Evolutionary conservation across 106 monocot species (phyloP).

Genomic region (Platanthera zijinensis): DNA sequence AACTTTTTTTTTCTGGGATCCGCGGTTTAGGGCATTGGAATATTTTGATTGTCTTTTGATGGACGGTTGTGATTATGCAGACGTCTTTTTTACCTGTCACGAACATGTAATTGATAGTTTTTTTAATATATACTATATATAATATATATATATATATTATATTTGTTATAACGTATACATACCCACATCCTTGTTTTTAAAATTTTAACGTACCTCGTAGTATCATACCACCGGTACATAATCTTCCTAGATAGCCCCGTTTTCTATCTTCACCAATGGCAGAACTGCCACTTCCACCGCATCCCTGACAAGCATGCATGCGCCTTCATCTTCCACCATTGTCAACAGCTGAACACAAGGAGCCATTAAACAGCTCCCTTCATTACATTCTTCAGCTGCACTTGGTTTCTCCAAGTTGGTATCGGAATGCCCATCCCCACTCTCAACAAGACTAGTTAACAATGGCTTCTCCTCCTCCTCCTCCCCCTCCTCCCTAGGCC

Average conservation of each 20-base stretch:
- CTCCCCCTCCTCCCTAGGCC: not conserved
- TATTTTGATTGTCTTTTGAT: too few relatives aligned
- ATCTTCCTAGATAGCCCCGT: not conserved
- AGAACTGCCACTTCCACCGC: not conserved
- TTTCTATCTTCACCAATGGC: constrained; percentile 5
- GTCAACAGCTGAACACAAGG: constrained; percentile 1
- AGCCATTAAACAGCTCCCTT: not conserved
- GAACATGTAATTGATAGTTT: too few relatives aligned
- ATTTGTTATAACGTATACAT: too few relatives aligned
- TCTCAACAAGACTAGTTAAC: not conserved
- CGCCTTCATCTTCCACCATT: constrained; percentile 1
- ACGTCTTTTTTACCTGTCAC: too few relatives aligned
- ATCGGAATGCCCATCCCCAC: not conserved
- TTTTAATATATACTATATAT: too few relatives aligned
- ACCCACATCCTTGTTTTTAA: too few relatives aligned
- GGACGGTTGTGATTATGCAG: too few relatives aligned
- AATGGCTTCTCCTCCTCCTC: constrained; percentile 9
- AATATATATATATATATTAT: too few relatives aligned
- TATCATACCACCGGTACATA: too few relatives aligned
- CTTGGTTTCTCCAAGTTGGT: not conserved
- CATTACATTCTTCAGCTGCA: not conserved
- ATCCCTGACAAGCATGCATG: not conserved
- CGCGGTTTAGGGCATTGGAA: too few relatives aligned
- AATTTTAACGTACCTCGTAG: too few relatives aligned
- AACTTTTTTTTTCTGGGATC: too few relatives aligned